phyloP scores from a whole-genome alignment of 1,284 basidiomycete species.

The Lignosus rhinocerotis region DNA sequence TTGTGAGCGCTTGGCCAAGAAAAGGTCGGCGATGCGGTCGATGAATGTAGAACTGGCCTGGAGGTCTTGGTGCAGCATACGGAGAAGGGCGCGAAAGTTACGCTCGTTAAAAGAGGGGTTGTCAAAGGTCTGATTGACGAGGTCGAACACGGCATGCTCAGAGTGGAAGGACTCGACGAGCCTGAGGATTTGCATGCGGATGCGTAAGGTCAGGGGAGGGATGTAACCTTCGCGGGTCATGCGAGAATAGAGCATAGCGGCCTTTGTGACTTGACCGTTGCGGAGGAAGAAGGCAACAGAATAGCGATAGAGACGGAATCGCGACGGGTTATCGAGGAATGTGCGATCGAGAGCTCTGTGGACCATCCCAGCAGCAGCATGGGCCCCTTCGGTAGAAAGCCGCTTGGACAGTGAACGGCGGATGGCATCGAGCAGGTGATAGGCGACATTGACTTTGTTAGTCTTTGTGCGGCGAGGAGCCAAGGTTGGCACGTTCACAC shows the following conservation, averaged over 20 bases:
- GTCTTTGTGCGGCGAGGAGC: too few relatives aligned
- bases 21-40: conserved; percentile 38
- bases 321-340: conserved; percentile 20
- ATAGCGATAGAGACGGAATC: conserved; percentile 33
- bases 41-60: conserved; percentile 32
- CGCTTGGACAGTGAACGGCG: neutral
- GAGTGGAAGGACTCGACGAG: conserved; percentile 15
- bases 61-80: conserved; percentile 39
- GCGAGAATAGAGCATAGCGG: conserved; percentile 40
- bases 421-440: neutral
- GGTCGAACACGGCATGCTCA: conserved; percentile 26
- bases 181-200: conserved; percentile 41
- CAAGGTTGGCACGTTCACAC: too few relatives aligned
- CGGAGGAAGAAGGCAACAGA: conserved; percentile 40
- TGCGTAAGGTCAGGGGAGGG: conserved; percentile 38
- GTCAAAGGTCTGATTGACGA: conserved; percentile 32
- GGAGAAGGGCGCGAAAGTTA: conserved; percentile 41
- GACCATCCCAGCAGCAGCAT: conserved; percentile 21
- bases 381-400: conserved; percentile 10
- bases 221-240: conserved; percentile 44
- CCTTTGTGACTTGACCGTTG: conserved; percentile 36
- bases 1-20: conserved; percentile 33
- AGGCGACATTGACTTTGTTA: neutral
- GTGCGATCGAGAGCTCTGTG: conserved; percentile 8
- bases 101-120: conserved; percentile 38